Conservation (phyloP, 225 moss, liverwort and hornwort genomes). For the Sphagnum tenellum region DNA sequence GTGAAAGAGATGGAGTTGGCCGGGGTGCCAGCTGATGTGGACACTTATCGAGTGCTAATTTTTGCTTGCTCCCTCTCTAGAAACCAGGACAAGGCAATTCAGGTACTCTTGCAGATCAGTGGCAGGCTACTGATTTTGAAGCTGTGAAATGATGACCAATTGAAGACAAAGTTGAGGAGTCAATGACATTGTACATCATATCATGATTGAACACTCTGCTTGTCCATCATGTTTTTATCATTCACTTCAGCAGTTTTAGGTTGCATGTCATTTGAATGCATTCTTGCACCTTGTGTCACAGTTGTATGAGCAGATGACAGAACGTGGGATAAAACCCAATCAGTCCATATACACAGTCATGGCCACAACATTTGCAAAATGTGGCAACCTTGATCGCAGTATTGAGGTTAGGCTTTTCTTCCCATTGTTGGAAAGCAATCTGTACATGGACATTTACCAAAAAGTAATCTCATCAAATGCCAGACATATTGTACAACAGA, state of each 20-base stretch:
- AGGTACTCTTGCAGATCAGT: slow-evolving; percentile 19
- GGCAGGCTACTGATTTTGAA: too few relatives aligned
- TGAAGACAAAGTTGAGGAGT: too few relatives aligned
- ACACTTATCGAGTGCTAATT: slow-evolving; percentile 55
- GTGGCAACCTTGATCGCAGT: slow-evolving; percentile 39
- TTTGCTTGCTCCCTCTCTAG: slow-evolving; percentile 43
- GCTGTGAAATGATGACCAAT: neutral
- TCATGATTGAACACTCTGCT: too few relatives aligned
- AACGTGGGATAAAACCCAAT: slow-evolving; percentile 39
- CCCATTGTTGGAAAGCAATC: too few relatives aligned
- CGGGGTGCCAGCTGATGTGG: slow-evolving; percentile 51
- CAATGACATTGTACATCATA: too few relatives aligned
- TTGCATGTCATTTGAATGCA: too few relatives aligned
- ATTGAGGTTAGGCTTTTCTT: slow-evolving; percentile 22
- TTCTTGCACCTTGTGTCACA: slow-evolving; percentile 1
- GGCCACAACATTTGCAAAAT: slow-evolving; percentile 39
- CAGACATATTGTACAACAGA: too few relatives aligned
- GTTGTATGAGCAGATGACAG: slow-evolving; percentile 48
- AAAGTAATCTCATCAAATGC: too few relatives aligned
- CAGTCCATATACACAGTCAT: slow-evolving; percentile 51
- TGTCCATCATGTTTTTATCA: too few relatives aligned
- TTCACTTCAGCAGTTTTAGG: too few relatives aligned
- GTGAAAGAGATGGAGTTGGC: slow-evolving; percentile 53
- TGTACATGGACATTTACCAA: too few relatives aligned
- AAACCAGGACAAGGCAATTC: slow-evolving; percentile 46